These are phyloP conservation scores for Boletus vermiculosoides DNA, from an alignment of 768 basidiomycete species.

Conservation along the genomic window DNA sequence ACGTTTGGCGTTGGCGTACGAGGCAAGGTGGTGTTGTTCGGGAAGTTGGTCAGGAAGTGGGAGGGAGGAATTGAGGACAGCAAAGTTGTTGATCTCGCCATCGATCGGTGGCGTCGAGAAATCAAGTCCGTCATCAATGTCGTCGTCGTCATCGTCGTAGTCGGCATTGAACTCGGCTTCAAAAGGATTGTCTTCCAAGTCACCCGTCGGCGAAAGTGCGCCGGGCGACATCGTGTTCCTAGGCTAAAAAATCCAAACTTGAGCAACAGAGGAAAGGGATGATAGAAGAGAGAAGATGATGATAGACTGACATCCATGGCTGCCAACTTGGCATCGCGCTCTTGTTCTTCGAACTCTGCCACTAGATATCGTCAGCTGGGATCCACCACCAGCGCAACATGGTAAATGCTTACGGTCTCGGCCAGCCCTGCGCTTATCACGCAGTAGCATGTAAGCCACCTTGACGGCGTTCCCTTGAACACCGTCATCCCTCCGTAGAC, in stretches of 20 bases:
- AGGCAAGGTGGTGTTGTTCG: conserved; percentile 70
- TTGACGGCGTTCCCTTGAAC: conserved; percentile 90
- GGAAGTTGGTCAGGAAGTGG: conserved; percentile 64
- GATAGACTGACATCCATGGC: conserved; percentile 70
- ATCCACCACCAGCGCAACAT: background rate
- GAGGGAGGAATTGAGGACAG: conserved; percentile 86
- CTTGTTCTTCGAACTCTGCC: conserved; percentile 79
- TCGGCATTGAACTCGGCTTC: conserved; percentile 62
- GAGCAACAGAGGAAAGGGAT: background rate
- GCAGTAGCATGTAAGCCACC: conserved; percentile 91
- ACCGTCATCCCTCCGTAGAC: conserved; percentile 79
- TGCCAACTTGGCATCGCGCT: conserved; percentile 76
- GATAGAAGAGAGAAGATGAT: conserved; percentile 21
- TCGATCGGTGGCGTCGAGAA: conserved; percentile 41
- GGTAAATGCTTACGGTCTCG: conserved; percentile 67
- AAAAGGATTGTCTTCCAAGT: conserved; percentile 76
- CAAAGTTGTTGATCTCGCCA: conserved; percentile 60
- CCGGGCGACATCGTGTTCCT: conserved; percentile 66
- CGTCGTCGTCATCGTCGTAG: conserved; percentile 45
- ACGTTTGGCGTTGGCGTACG: conserved; percentile 55
- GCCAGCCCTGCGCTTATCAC: conserved; percentile 83
- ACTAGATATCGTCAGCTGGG: conserved; percentile 42
- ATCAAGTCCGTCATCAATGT: conserved; percentile 55
- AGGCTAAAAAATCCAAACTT: conserved; percentile 43
- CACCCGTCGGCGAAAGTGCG: conserved; percentile 61